phyloP scores from a whole-genome alignment of 345 rosid species.

The Eutrema japonicum region DNA sequence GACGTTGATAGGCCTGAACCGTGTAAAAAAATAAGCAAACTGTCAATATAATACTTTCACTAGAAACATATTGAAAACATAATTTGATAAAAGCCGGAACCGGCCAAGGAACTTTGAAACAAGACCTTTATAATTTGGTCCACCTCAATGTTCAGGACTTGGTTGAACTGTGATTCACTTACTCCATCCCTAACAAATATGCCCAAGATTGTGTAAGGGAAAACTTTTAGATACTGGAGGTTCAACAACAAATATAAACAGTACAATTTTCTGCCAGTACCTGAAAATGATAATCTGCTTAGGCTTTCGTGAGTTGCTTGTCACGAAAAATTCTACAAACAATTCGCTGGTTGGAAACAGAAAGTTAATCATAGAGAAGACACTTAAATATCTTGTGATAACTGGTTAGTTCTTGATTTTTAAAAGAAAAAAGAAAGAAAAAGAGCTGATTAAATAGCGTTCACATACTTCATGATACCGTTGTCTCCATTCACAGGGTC shows the following conservation, averaged over 20 bases:
- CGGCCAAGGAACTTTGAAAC: slow-evolving; percentile 8
- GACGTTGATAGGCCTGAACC: slow-evolving; percentile 70
- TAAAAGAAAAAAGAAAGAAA: background rate
- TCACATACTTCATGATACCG: slow-evolving; percentile 80
- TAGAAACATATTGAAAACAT: slow-evolving; percentile 7
- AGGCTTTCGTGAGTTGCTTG: slow-evolving; percentile 64
- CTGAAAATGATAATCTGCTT: slow-evolving; percentile 83
- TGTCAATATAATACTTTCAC: slow-evolving; percentile 13
- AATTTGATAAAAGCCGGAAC: slow-evolving; percentile 27
- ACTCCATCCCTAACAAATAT: slow-evolving; percentile 75
- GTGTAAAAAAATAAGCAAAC: background rate
- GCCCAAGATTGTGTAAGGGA: slow-evolving; percentile 2
- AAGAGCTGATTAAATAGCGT: slow-evolving; percentile 6
- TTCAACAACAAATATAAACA: background rate
- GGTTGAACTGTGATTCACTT: slow-evolving; percentile 87
- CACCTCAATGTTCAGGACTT: slow-evolving; percentile 82
- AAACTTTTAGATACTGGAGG: background rate
- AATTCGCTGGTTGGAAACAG: slow-evolving; percentile 59
- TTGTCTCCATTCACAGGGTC: slow-evolving; percentile 57
- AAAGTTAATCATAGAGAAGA: slow-evolving; percentile 14
- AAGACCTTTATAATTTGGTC: slow-evolving; percentile 78
- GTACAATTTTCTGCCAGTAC: slow-evolving; percentile 41
- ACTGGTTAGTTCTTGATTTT: slow-evolving; percentile 7
- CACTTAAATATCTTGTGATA: slow-evolving; percentile 1
- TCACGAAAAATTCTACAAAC: slow-evolving; percentile 63